Percentiles rank a stretch among this genome's conserved stretches.
Conservation (phyloP, 768 basidiomycete genomes). For the Lactifluus hygrophoroides region DNA sequence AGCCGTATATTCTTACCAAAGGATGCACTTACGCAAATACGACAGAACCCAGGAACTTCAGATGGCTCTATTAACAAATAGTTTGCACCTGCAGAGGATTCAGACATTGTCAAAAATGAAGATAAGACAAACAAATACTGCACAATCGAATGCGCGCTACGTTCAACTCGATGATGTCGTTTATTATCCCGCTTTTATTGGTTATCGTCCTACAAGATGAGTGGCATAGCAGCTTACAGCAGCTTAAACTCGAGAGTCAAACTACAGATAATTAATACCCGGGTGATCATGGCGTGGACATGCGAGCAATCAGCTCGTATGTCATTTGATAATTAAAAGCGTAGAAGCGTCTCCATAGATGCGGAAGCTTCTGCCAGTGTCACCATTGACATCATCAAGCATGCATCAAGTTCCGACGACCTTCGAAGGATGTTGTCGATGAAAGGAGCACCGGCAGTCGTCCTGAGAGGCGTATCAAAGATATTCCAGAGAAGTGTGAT, state of each 20-base stretch:
- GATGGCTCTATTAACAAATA: conserved; percentile 60
- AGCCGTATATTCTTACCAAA: background rate
- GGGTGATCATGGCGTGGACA: conserved; percentile 50
- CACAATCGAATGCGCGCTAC: conserved; percentile 34
- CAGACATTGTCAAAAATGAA: background rate
- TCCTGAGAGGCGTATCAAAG: too few relatives aligned
- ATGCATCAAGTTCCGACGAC: too few relatives aligned
- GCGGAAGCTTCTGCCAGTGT: conserved; percentile 54
- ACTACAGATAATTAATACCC: too few relatives aligned
- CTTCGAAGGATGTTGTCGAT: too few relatives aligned
- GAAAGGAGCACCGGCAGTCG: too few relatives aligned
- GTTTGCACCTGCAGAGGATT: conserved; percentile 43
- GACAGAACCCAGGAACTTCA: conserved; percentile 56
- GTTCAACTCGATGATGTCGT: conserved; percentile 40
- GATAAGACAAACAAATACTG: conserved; percentile 26
- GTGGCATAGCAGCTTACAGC: conserved; percentile 30
- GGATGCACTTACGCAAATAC: conserved; percentile 43
- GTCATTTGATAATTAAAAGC: conserved; percentile 60
- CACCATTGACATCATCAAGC: conserved; percentile 53
- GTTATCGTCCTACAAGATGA: conserved; percentile 82
- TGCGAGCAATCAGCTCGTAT: conserved; percentile 48
- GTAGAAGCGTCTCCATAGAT: conserved; percentile 51
- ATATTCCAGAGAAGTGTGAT: too few relatives aligned
- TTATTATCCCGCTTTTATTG: conserved; percentile 53
- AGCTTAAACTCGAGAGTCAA: too few relatives aligned